Evolutionary conservation across 768 basidiomycete genomes (phyloP), one percentile per base, ranked within the genome.

Genomic region (Gelatoporia subvermispora): DNA sequence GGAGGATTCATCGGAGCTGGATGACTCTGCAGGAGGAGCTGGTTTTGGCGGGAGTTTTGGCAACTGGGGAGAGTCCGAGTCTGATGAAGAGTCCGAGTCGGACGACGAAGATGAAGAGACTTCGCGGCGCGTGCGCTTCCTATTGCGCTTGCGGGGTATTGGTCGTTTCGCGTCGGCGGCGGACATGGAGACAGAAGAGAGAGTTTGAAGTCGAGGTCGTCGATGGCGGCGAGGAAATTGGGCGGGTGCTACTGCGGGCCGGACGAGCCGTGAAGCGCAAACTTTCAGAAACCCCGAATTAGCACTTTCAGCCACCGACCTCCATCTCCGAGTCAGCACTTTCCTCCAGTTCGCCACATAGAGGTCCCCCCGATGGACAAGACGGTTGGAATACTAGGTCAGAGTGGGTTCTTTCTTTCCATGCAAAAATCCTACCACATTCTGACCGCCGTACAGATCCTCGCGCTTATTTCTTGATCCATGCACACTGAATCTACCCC

Each of bases 341-440:
- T 31, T 13, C 28, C 28, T 5, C 28, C 28, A 13, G 13, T 13
- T n/a, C n/a, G n/a, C n/a, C n/a, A n/a, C n/a, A n/a, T n/a, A n/a
- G n/a, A n/a, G n/a, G n/a, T n/a, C n/a, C n/a, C n/a, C n/a, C n/a
- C 45, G 40, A 59, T 59, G 58, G 55, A 59, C 40, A 63, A 61
- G 51, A 62, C 57, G 8, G 64, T 71, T 10, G 69, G 69, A 9
- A 63, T 71, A 3, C 54, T 71, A 66, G 69, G 69, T 71, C 50
- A 56, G 64, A 61, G 68, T 68, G 54, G 39, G 68, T 68, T 22
- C 35, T 36, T 23, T 24, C 35, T 35, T 39, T 16, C 18, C 38
- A 38, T 47, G 13, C 34, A 23, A 31, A 7, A 5, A 7, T 13
- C 7, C 28, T 31, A 13, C 13, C 28, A 5, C 7, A 13, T 31